Conservation (phyloP, 2,329 filamentous ascomycete species). For the Parastagonospora avenae region DNA sequence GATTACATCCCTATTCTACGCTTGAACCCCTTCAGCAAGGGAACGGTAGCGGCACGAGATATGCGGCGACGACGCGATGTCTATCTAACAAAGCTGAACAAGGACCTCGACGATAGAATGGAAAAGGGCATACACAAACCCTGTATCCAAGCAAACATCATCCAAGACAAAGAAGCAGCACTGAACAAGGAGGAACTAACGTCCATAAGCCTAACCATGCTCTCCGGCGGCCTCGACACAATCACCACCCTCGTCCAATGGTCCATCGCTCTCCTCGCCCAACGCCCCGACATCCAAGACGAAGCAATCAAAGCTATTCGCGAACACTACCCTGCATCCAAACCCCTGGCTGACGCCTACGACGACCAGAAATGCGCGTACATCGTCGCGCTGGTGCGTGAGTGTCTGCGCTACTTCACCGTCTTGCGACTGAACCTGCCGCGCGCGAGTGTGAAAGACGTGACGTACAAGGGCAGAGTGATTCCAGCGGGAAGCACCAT, state of each 20-base stretch:
- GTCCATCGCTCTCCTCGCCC: slow-evolving; percentile 65
- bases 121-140: slow-evolving; percentile 64
- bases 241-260: slow-evolving; percentile 69
- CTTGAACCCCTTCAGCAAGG: slow-evolving; percentile 65
- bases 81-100: slow-evolving; percentile 64
- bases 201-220: slow-evolving; percentile 70
- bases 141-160: slow-evolving; percentile 71
- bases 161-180: slow-evolving; percentile 66
- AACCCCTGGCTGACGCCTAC: slow-evolving; percentile 63
- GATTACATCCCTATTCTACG: slow-evolving; percentile 66
- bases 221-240: slow-evolving; percentile 70
- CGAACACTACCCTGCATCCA: slow-evolving; percentile 56
- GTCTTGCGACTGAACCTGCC: slow-evolving; percentile 68
- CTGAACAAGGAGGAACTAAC: slow-evolving; percentile 67
- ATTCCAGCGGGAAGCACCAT: slow-evolving; percentile 68
- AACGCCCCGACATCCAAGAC: slow-evolving; percentile 66
- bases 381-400: slow-evolving; percentile 66
- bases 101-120: slow-evolving; percentile 65
- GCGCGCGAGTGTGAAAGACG: slow-evolving; percentile 64
- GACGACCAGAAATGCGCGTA: slow-evolving; percentile 70
- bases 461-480: slow-evolving; percentile 61
- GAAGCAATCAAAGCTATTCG: slow-evolving; percentile 64
- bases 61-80: slow-evolving; percentile 65
- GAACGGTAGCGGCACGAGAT: slow-evolving; percentile 63
- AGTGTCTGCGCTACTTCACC: slow-evolving; percentile 66